Evolutionary conservation across 345 rosid species (phyloP), one percentile per base, ranked within the genome.

Genomic region (Syzygium oleosum): DNA sequence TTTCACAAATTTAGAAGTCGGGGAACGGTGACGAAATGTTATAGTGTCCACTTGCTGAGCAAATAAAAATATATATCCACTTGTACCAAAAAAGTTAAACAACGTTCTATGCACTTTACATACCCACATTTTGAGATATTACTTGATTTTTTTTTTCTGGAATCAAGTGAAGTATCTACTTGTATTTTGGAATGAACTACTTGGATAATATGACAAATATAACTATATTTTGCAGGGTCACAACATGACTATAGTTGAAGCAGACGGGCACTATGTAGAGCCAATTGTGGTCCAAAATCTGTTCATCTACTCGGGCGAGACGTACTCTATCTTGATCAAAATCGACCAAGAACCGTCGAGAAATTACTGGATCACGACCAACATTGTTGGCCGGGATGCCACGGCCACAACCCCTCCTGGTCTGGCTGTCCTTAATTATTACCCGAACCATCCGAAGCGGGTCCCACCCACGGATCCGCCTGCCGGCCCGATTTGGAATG

Each of bases 271-370:
- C 88, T 92, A 92, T 73, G 98, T 95, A 0, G 90, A 95, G 84
- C 97, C 99, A 51, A 94, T 96, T 87, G 91, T 88, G 16, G 96
- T 93, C 6, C 90, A 91, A 25, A 94, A 94, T 86, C 88, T 95
- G 27, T 96, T 91, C 87, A 91, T 95, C 77, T 95, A 96, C 91
- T 94, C 96, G 0, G 97, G 97, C 4, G 95, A 96, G 89, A 94
- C 99, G 1, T 96, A 95, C 56, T 95, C 99, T 1, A 94, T 96
- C 29, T 87, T 95, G 2, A 84, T 96, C 43, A 92, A 87, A 89
- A 88, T 96, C 52, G 93, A 91, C 86, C 93, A 92, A 86, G 91
- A 94, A 86, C 93, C 93, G 1, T 88, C 89, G 7, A 91, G 92
- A 54, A 95, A 92, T 88, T 95, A 96, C 65, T 96, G 96, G 98